Base-by-base conservation (phyloP, 2,329 filamentous ascomycete species). In the Microcera coccophila region DNA sequence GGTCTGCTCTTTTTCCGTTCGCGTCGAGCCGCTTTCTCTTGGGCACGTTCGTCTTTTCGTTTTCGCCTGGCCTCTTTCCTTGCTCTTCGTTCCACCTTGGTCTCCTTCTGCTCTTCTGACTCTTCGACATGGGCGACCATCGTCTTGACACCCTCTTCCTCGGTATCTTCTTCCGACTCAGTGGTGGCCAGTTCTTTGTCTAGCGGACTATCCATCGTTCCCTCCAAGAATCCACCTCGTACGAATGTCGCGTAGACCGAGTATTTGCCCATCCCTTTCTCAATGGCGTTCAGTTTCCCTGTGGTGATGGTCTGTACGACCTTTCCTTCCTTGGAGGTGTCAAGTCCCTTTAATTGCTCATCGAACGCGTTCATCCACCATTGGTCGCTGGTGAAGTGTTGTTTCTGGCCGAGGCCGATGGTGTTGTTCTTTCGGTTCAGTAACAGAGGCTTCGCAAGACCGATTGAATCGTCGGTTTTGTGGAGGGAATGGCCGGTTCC, bases 321-420 rank as follows among this genome's bases (percentile, higher is more conserved):
- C 54, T 72, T 69, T 40, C 80, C 74, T 52, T 78, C 67, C 52
- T 74, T 73, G 18, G 75, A 73, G 2, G 78, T 81, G 61, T 87
- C 85, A 40, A 95, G 75, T 4, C 84, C 86, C 65, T 93, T 86
- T 52, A 96, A 71, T 42, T 90, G 90, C 62, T 90, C 84, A 66
- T 97, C 91, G 55, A 95, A 96, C 10, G 93, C 93, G 45, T 88
- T 85, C 67, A 95, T 76, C 93, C 93, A 98, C 93, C 93, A 98
- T 64, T 95, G 90, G 62, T 96, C 91, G 55, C 75, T 79, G 17
- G 76, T 79, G 49, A 75, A 75, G 49, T 81, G 77, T 44, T 75
- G 73, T 64, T 87, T 89, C 62, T 87, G 82, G 41, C 91, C 91
- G 4, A 97, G 73, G 18, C 91, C 91, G 40, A 87, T 75, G 20